Base-by-base conservation (phyloP, 192 early-diverging fungal species). In the Kappamyces sp. region DNA sequence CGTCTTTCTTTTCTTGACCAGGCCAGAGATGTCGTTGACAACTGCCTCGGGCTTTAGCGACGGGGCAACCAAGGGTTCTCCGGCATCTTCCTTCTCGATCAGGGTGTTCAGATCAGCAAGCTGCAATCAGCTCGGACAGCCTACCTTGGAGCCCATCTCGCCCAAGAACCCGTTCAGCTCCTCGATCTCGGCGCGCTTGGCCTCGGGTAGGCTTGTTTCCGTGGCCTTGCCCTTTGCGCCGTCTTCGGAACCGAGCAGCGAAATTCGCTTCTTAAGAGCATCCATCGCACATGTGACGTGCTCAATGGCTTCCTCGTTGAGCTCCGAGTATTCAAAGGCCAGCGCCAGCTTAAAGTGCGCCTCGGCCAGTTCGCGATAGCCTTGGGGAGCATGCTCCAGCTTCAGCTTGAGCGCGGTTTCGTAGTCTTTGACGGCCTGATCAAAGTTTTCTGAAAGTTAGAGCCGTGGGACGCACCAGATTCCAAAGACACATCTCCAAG, bases 401-500 rank as follows among this genome's bases (percentile, higher is more conserved):
- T 88, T 88, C 39, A 88, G 47, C 9, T 70, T 52, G 12, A 86
- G 62, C 1, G 79, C 82, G 44, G 70, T 69, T 44, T 67, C 51
- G 50, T 70, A 86, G 62, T 88, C 87, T 10, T 72, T 63, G 10
- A 84, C 66, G 1, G 86, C 86, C 59, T 84, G 77, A 49, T 83
- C 78, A 72, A 86, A 86, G 65, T 82, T 83, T 49, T 83, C 86
- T 72, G 63, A 51, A 46, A 40, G 3, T 7, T 36, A 7, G 34
- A 40, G 31, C 40, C 4, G 47, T 36, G 32, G 12, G 10, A 47
- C 58, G 71, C 80, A 76, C 87, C 89, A 5, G 84, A 84, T 68
- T 95, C 92, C 55, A 95, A 70, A 3, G 87, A 91, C 4, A 95
- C 83, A 65, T 95, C 92, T 39, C 92, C 90, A 33, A 95, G 73